Conservation (phyloP, 306 rosid genomes). For the Spatholobus suberectus region DNA sequence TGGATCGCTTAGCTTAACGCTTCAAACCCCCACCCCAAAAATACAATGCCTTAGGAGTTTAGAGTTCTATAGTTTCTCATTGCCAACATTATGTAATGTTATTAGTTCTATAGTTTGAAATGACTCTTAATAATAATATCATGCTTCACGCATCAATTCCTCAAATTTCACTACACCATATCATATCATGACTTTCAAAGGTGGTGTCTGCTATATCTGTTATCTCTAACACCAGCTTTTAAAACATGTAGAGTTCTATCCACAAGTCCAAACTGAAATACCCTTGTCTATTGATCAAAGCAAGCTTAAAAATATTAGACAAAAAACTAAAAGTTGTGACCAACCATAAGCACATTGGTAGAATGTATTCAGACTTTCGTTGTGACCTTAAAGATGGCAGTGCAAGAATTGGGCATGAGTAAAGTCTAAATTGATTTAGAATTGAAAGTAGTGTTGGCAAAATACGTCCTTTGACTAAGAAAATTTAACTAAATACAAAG, state of each 20-base stretch:
- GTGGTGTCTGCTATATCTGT: background rate
- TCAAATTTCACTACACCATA: background rate
- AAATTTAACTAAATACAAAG: too few relatives aligned
- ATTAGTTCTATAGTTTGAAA: background rate
- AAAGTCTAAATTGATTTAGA: too few relatives aligned
- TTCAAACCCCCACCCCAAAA: background rate
- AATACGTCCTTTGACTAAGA: too few relatives aligned
- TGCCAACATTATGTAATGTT: background rate
- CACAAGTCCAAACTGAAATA: background rate
- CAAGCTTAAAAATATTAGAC: background rate
- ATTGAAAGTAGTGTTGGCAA: too few relatives aligned
- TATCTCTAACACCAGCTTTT: background rate
- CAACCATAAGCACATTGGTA: background rate
- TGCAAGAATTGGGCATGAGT: too few relatives aligned
- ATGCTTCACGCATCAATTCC: background rate
- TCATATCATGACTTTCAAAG: background rate
- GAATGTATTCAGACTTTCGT: background rate
- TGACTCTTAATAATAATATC: background rate
- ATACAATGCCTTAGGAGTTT: background rate
- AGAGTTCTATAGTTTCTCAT: background rate
- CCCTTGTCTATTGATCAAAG: background rate
- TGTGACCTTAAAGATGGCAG: too few relatives aligned
- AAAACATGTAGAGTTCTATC: background rate
- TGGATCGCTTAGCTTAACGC: background rate
- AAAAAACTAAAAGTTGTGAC: background rate